These are phyloP conservation scores for Saturnispora kantuleensis DNA, from an alignment of 805 yeast species.

Conservation along the genomic window DNA sequence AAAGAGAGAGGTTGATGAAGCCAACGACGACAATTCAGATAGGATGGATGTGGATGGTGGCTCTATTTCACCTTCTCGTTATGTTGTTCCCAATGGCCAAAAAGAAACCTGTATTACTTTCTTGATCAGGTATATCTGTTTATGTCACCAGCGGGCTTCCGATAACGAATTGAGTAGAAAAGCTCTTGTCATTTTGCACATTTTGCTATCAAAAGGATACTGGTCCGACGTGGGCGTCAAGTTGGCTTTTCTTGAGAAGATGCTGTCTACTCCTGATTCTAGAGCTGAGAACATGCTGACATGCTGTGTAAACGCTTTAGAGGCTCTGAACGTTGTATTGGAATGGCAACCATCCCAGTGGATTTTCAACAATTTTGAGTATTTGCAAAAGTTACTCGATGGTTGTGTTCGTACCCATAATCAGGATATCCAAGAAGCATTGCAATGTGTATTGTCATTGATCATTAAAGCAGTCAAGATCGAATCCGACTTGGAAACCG, in stretches of 20 bases:
- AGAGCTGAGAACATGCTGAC: conserved; percentile 60
- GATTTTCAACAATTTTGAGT: conserved; percentile 63
- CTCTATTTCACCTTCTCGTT: conserved; percentile 18
- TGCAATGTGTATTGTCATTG: conserved; percentile 64
- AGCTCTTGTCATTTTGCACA: conserved; percentile 69
- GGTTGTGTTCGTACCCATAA: conserved; percentile 75
- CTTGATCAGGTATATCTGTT: conserved; percentile 77
- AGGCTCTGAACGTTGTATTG: conserved; percentile 74
- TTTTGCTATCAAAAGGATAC: conserved; percentile 55
- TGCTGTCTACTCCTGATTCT: conserved; percentile 68
- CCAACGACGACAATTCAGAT: conserved; percentile 9
- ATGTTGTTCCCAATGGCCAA: conserved; percentile 62
- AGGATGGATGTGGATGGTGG: conserved; percentile 17
- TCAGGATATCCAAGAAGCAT: conserved; percentile 76
- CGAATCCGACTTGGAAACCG: conserved; percentile 40
- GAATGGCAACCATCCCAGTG: conserved; percentile 69
- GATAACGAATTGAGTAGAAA: conserved; percentile 76
- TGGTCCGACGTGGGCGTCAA: conserved; percentile 92
- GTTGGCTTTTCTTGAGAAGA: conserved; percentile 78
- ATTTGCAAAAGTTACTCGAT: conserved; percentile 65
- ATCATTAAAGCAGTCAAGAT: conserved; percentile 57
- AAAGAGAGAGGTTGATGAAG: conserved; percentile 6
- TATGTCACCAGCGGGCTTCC: conserved; percentile 73
- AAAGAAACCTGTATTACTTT: conserved; percentile 87
- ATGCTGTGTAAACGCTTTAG: conserved; percentile 82